Evolutionary conservation across 1,284 basidiomycete genomes (phyloP).

Genomic region (Fistulinella staudtii): DNA sequence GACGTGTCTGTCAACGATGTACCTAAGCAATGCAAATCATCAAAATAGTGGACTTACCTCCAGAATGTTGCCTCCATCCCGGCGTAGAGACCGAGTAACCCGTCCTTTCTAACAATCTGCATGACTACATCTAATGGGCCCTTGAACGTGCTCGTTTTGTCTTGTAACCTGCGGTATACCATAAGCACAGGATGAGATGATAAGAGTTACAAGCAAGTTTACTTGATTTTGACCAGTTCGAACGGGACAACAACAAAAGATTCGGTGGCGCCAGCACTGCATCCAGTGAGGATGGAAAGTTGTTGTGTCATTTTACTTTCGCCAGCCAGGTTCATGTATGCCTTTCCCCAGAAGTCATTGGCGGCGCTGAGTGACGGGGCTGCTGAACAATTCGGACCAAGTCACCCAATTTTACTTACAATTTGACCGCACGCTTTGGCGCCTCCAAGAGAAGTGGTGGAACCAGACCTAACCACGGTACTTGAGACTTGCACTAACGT

Average conservation of each 20-base stretch:
- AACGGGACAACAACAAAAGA: slow-evolving; percentile 92
- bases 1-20: slow-evolving; percentile 52
- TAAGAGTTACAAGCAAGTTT: slow-evolving; percentile 7
- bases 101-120: slow-evolving; percentile 73
- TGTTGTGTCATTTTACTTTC: slow-evolving; percentile 83
- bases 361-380: slow-evolving; percentile 51
- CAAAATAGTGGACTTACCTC: slow-evolving; percentile 48
- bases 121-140: slow-evolving; percentile 91
- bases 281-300: slow-evolving; percentile 87
- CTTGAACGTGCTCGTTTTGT: slow-evolving; percentile 83
- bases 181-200: slow-evolving; percentile 5
- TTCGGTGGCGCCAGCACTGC: slow-evolving; percentile 93
- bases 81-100: slow-evolving; percentile 80
- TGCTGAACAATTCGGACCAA: neutral
- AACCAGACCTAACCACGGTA: slow-evolving; percentile 60
- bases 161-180: slow-evolving; percentile 65
- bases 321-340: slow-evolving; percentile 58
- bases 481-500: neutral
- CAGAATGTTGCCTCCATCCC: slow-evolving; percentile 97
- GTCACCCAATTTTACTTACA: slow-evolving; percentile 45
- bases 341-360: slow-evolving; percentile 94
- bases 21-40: neutral
- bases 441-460: slow-evolving; percentile 95
- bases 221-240: slow-evolving; percentile 96
- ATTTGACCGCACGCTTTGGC: slow-evolving; percentile 98